A percentile compares a stretch with the other conserved stretches of the same genome.
These are phyloP conservation scores for Aspergillus asperescens DNA, from an alignment of 495 filamentous ascomycete species.

Conservation along the genomic window DNA sequence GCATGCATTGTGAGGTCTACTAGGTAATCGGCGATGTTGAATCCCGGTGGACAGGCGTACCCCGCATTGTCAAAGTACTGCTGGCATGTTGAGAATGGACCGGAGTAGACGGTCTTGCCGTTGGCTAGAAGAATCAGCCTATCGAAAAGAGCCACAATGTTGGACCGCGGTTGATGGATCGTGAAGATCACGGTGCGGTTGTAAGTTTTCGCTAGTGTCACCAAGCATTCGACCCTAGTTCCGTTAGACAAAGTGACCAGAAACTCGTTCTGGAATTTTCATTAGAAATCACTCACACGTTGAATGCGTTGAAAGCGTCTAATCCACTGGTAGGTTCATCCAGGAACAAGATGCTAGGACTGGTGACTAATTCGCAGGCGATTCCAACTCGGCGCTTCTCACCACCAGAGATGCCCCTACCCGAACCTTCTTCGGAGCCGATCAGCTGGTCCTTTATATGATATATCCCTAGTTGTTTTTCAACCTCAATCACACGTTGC, in stretches of 20 bases:
- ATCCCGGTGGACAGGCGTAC: conserved; percentile 88
- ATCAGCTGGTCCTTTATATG: conserved; percentile 90
- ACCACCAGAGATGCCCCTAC: conserved; percentile 92
- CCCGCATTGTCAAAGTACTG: conserved; percentile 87
- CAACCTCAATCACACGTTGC: conserved; percentile 84
- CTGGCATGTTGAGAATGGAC: conserved; percentile 83
- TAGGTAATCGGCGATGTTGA: conserved; percentile 97
- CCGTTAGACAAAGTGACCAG: not conserved
- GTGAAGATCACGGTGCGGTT: conserved; percentile 96
- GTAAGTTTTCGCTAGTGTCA: conserved; percentile 91
- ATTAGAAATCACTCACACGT: not conserved
- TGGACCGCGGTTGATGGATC: conserved; percentile 98
- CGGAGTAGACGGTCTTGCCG: conserved; percentile 88
- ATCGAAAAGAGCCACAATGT: conserved; percentile 98
- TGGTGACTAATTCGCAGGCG: conserved; percentile 95
- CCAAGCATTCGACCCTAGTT: conserved; percentile 78
- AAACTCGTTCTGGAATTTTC: conserved; percentile 3
- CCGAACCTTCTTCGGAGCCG: conserved; percentile 94
- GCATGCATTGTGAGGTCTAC: conserved; percentile 98
- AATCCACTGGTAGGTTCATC: conserved; percentile 96
- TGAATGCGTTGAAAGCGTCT: conserved; percentile 12
- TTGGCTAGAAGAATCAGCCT: conserved; percentile 83
- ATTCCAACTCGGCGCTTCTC: conserved; percentile 96
- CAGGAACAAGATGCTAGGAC: conserved; percentile 93
- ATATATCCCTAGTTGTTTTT: conserved; percentile 88